Conservation (phyloP, 345 rosid genomes). For the Salix exigua region DNA sequence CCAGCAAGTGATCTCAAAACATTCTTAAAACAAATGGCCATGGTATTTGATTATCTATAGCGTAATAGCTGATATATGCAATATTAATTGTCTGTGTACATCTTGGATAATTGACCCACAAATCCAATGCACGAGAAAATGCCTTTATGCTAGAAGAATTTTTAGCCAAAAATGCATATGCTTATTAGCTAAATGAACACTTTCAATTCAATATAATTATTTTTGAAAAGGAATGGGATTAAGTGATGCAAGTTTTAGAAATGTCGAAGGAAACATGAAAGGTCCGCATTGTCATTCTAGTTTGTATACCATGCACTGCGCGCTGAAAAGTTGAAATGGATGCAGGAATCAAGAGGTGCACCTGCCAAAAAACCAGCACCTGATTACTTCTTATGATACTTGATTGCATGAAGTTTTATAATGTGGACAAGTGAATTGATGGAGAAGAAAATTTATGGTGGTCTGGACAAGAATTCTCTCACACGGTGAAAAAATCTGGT, state of each 20-base stretch:
- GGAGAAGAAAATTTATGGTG: background rate
- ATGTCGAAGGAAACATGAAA: background rate
- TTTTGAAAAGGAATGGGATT: background rate
- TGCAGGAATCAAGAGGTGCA: conserved; percentile 88
- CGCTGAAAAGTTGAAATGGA: conserved; percentile 2
- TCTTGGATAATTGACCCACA: background rate
- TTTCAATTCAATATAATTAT: background rate
- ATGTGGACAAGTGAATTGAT: background rate
- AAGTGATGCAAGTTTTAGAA: background rate
- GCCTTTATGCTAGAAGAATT: background rate
- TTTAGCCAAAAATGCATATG: background rate
- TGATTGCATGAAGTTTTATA: background rate
- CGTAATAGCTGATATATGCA: background rate
- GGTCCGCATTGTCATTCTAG: background rate
- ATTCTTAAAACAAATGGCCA: background rate
- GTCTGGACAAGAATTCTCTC: conserved; percentile 1
- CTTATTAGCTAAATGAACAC: background rate
- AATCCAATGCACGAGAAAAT: background rate
- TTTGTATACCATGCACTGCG: background rate
- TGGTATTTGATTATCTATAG: background rate
- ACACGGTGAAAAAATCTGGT: background rate
- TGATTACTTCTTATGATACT: conserved; percentile 76
- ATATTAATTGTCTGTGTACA: background rate
- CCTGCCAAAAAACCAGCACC: conserved; percentile 90
- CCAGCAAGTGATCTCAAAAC: background rate